Base-by-base conservation (phyloP, 129 eudicot species). In the Lactuca sativa region DNA sequence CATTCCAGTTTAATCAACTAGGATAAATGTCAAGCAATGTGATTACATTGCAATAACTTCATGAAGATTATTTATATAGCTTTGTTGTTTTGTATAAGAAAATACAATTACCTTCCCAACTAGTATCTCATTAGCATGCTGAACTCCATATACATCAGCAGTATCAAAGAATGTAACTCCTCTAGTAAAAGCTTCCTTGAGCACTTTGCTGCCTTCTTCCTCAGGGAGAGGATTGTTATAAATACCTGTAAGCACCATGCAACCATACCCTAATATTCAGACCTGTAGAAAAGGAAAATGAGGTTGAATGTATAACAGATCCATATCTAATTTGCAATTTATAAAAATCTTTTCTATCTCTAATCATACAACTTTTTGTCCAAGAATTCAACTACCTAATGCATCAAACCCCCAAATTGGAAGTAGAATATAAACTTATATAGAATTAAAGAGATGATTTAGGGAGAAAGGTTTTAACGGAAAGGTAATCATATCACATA, bases 161-260 rank as follows among this genome's bases (percentile, higher is more conserved):
- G 96, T 81, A 75, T 89, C 96, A 72, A 89, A 83, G 78, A 86
- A 83, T 5, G 96, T 86, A 60, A 89, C 72, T 31, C 96, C 96
- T 58, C 65, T 73, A 25, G 60, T 17, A 49, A 81, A 89, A 57
- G 82, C 92, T 65, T 83, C 85, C 77, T 74, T 81, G 33, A 89
- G 81, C 13, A 89, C 71, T 71, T 77, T 61, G 38, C 73, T 74
- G 56, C 87, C 89, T 34, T 69, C 87, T 67, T 86, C 89, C 30
- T 73, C 72, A 3, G 89, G 58, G 53, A 83, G 81, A 32, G 96
- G 92, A 73, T 73, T 69, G 80, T 89, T 89, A 58, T 78, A 76
- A 4, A 62, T 7, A 9, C 96, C 92, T 16, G 85, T 69, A 57
- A 89, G 86, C 59, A 92, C 89, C 67, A 73, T 82, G 73, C 96